Conservation (phyloP, 306 rosid genomes). For the Begonia peltatifolia region DNA sequence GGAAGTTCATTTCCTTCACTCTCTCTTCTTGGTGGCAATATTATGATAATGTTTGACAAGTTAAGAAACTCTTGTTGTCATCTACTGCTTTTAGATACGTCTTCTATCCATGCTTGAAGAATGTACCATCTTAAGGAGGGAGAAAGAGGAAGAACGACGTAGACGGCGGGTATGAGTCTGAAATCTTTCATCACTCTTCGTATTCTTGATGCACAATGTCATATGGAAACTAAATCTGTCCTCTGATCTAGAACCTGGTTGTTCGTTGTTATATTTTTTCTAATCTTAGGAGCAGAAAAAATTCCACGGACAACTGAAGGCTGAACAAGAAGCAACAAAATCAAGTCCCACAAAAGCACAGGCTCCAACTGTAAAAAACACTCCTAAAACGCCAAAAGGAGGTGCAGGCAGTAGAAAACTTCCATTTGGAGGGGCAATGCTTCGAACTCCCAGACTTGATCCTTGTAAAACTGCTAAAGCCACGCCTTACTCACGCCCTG, state of each 20-base stretch:
- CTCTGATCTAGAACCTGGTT: neutral
- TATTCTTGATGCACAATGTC: neutral
- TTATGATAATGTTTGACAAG: no score
- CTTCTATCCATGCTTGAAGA: conserved; percentile 49
- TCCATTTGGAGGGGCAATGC: conserved; percentile 38
- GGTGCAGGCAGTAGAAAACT: conserved; percentile 24
- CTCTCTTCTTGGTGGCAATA: no score
- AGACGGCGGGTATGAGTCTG: conserved; percentile 36
- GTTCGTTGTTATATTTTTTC: neutral
- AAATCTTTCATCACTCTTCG: neutral
- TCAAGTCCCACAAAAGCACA: conserved; percentile 24
- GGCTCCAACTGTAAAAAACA: conserved; percentile 14
- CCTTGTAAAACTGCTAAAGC: conserved; percentile 5
- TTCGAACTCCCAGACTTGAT: conserved; percentile 33
- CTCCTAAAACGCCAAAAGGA: conserved; percentile 23
- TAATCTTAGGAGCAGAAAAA: conserved; percentile 23
- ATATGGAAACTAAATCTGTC: neutral
- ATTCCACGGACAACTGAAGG: conserved; percentile 27
- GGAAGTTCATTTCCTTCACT: no score
- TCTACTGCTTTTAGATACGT: conserved; percentile 22
- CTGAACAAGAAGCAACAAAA: conserved; percentile 48
- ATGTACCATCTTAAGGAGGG: conserved; percentile 34
- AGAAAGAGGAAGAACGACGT: conserved; percentile 60
- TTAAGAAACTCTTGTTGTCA: neutral
- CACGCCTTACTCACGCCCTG: conserved; percentile 22